Evolutionary conservation across 176 grass and related monocot genomes (phyloP).

Genomic region (Eleusine coracana): DNA sequence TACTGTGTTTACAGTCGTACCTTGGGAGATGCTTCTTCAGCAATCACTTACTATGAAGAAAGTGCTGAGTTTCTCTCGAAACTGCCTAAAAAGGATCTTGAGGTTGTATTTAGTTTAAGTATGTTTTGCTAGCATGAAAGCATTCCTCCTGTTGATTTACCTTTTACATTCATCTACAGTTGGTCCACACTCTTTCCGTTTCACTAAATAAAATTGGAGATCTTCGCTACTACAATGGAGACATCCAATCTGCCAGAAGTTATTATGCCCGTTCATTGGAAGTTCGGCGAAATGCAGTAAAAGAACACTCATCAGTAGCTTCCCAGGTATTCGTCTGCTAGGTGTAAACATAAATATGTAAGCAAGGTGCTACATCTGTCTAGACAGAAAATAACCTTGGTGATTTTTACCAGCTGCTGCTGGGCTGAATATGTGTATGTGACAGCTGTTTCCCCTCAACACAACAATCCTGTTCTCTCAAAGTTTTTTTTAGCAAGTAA

Average conservation of each 20-base stretch:
- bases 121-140: background rate
- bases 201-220: slow-evolving; percentile 98
- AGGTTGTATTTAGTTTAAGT: slow-evolving; percentile 57
- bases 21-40: slow-evolving; percentile 74
- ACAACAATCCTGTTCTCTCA: background rate
- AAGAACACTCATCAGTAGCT: slow-evolving; percentile 73
- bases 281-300: slow-evolving; percentile 74
- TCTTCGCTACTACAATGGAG: slow-evolving; percentile 80
- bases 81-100: slow-evolving; percentile 74
- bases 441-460: background rate
- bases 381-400: background rate
- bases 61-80: slow-evolving; percentile 79
- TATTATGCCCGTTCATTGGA: slow-evolving; percentile 86
- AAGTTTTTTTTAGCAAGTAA: too few species aligned
- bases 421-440: background rate
- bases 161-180: slow-evolving; percentile 53
- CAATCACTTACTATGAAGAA: slow-evolving; percentile 90
- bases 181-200: slow-evolving; percentile 93
- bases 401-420: background rate
- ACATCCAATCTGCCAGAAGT: slow-evolving; percentile 85
- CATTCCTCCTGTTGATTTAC: slow-evolving; percentile 23
- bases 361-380: background rate
- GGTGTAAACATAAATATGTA: background rate
- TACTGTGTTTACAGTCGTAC: slow-evolving; percentile 63
- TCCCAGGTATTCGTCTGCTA: slow-evolving; percentile 64